Evolutionary conservation across 805 yeast genomes (phyloP).

Genomic region (Yamadazyma paraphyllophila): DNA sequence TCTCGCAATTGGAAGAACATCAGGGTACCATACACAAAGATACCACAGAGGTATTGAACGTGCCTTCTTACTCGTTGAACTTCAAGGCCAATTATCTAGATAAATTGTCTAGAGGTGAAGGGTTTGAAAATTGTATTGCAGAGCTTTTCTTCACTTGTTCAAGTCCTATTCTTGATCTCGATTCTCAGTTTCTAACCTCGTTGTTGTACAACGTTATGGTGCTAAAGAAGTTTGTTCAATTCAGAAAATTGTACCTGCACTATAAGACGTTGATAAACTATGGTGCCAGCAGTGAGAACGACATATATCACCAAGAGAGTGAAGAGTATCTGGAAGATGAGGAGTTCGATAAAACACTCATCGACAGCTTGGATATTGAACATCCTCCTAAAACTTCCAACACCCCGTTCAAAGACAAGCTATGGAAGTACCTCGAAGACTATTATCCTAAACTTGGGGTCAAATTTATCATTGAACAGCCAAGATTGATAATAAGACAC

Average conservation of each 20-base stretch:
- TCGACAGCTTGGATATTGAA: background rate
- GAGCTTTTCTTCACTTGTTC: slow-evolving; percentile 38
- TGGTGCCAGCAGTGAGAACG: slow-evolving; percentile 4
- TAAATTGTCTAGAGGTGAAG: slow-evolving; percentile 31
- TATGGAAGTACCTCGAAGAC: slow-evolving; percentile 26
- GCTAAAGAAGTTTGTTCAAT: slow-evolving; percentile 24
- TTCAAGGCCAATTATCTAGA: slow-evolving; percentile 35
- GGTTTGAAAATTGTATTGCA: slow-evolving; percentile 35
- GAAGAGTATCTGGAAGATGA: background rate
- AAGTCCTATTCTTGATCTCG: slow-evolving; percentile 39
- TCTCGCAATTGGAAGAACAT: slow-evolving; percentile 10
- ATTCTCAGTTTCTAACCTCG: slow-evolving; percentile 29
- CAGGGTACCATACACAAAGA: slow-evolving; percentile 26
- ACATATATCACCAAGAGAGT: background rate
- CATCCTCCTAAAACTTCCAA: background rate
- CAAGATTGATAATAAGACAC: slow-evolving; percentile 25
- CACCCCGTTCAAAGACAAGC: slow-evolving; percentile 13
- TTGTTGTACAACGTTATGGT: slow-evolving; percentile 34
- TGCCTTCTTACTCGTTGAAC: slow-evolving; percentile 36
- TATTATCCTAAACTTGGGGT: slow-evolving; percentile 31
- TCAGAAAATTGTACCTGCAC: slow-evolving; percentile 17
- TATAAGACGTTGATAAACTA: slow-evolving; percentile 6
- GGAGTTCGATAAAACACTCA: slow-evolving; percentile 12
- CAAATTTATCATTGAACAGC: slow-evolving; percentile 32
- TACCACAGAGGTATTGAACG: slow-evolving; percentile 14